phyloP scores from a whole-genome alignment of 108 stramenopile genomes.

The Nitzschia sp. region DNA sequence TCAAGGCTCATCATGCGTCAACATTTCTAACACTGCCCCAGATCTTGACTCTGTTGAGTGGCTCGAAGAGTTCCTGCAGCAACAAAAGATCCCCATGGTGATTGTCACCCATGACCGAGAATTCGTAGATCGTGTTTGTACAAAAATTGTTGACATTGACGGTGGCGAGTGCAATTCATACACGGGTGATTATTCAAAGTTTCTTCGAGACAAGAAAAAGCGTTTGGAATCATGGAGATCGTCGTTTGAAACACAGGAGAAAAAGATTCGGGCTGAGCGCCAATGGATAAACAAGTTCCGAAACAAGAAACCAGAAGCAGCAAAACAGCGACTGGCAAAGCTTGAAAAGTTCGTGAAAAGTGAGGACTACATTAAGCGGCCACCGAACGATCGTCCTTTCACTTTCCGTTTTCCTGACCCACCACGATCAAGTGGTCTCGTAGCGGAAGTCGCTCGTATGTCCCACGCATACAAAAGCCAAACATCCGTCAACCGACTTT shows the following conservation, averaged over 20 bases:
- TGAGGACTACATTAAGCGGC: conserved; percentile 90
- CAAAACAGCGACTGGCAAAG: conserved; percentile 73
- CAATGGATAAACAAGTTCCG: conserved; percentile 91
- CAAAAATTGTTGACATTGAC: conserved; percentile 93
- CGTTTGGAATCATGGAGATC: conserved; percentile 93
- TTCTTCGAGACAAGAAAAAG: conserved; percentile 89
- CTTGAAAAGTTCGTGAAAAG: conserved; percentile 80
- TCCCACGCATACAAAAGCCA: conserved; percentile 84
- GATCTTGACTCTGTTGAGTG: conserved; percentile 94
- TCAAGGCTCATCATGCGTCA: background rate
- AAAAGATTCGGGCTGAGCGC: conserved; percentile 92
- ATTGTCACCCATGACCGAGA: conserved; percentile 99
- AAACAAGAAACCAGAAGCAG: conserved; percentile 83
- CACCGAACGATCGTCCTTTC: conserved; percentile 91
- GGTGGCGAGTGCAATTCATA: conserved; percentile 90
- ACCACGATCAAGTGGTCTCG: conserved; percentile 86
- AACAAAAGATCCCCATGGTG: conserved; percentile 95
- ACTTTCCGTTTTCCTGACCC: conserved; percentile 94
- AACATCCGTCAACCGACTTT: conserved; percentile 71
- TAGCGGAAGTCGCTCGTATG: conserved; percentile 73
- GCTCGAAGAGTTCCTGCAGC: conserved; percentile 91
- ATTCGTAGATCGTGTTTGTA: conserved; percentile 97
- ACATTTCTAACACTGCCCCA: background rate
- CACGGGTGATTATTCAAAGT: conserved; percentile 93
- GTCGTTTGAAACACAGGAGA: conserved; percentile 91